phyloP scores from a whole-genome alignment of 192 early-diverging fungal species.

The Geranomyces michiganensis region DNA sequence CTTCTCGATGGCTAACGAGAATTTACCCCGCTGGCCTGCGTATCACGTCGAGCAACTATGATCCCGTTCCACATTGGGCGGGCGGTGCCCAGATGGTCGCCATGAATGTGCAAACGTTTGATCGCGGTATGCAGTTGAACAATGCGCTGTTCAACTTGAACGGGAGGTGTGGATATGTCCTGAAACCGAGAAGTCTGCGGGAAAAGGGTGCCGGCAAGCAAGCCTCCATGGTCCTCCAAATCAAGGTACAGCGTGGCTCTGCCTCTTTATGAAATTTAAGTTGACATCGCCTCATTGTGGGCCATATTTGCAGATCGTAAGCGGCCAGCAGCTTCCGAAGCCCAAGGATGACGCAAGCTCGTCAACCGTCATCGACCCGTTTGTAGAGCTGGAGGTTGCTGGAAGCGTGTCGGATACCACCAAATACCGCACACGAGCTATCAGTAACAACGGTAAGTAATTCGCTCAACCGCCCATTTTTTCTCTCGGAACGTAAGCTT shows the following conservation, averaged over 20 bases:
- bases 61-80: constrained; percentile 82
- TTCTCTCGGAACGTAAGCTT: neutral
- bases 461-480: neutral
- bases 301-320: constrained; percentile 53
- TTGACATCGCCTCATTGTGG: too few relatives aligned
- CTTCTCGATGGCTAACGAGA: constrained; percentile 65
- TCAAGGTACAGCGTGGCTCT: too few relatives aligned
- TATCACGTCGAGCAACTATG: constrained; percentile 81
- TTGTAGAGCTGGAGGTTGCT: constrained; percentile 62
- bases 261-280: neutral
- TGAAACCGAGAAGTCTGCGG: constrained; percentile 69
- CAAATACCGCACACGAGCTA: constrained; percentile 56
- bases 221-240: neutral
- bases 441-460: constrained; percentile 56
- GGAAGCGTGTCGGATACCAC: constrained; percentile 41
- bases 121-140: constrained; percentile 81
- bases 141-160: constrained; percentile 80
- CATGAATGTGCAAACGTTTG: constrained; percentile 83
- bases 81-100: constrained; percentile 85
- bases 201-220: constrained; percentile 10
- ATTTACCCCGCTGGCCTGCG: constrained; percentile 81
- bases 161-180: constrained; percentile 76
- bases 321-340: constrained; percentile 70
- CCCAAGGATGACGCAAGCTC: constrained; percentile 56
- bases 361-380: constrained; percentile 58